Conservation (phyloP, 176 grass and related monocot genomes). For the Zoysia japonica region DNA sequence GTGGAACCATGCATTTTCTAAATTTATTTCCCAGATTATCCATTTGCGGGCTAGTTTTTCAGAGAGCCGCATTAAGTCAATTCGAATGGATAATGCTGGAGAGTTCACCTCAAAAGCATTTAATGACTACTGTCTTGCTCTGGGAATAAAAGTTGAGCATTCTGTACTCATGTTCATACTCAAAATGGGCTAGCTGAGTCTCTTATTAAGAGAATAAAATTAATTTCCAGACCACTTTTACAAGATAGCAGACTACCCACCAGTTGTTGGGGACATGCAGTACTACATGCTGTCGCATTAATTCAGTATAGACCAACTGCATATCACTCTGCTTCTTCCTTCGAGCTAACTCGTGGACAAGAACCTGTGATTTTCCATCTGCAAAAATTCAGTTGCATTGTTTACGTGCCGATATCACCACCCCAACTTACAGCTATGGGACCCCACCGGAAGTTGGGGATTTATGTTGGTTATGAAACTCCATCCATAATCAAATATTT, state of each 20-base stretch:
- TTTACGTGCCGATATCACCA: neutral
- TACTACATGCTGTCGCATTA: neutral
- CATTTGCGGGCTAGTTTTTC: neutral
- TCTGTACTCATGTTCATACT: neutral
- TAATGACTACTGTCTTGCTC: neutral
- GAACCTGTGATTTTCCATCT: neutral
- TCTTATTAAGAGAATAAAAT: neutral
- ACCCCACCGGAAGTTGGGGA: too few species aligned
- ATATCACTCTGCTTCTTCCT: neutral
- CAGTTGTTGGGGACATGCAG: neutral
- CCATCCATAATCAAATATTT: too few species aligned
- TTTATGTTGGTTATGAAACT: too few species aligned
- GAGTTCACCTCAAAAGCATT: neutral
- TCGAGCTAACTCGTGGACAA: neutral
- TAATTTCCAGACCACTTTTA: neutral
- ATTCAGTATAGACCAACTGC: neutral
- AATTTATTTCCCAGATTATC: too few species aligned
- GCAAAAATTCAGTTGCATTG: neutral
- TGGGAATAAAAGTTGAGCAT: neutral
- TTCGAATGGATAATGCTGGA: neutral
- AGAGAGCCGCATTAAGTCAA: neutral
- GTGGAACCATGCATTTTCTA: too few species aligned
- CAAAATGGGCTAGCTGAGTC: neutral
- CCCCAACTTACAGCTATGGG: too few species aligned
- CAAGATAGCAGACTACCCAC: neutral